Base-by-base conservation (phyloP, 106 monocot species). In the Chionographis japonica region DNA sequence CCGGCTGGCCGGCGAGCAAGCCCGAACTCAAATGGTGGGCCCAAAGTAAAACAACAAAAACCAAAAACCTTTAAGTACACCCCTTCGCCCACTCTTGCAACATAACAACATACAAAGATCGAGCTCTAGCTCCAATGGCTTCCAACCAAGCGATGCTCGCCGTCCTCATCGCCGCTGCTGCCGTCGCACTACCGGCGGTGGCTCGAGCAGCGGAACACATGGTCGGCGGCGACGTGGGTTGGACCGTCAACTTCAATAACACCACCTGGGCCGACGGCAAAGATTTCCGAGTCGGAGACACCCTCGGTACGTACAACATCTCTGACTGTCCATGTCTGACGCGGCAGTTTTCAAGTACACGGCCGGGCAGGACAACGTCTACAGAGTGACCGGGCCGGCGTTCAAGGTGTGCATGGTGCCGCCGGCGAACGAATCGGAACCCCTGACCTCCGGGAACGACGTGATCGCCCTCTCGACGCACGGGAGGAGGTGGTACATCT, bases 281-380 rank as follows among this genome's bases (percentile, higher is more conserved):
- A 50, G n/a, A 36, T 36, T 67, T 67, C 54, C 4, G 4, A 15
- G 67, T 67, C 52, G 67, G 67, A 50, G 67, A 67, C 67, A 53
- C 50, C 8, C 36, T 67, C 50, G 19, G 66, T 66, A 37, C 5
- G 50, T 27, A 4, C 14, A 2, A 46, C 5, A 46, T 27, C 27
- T 27, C 27, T 46, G 9, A 10, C 46, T 46, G 46, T 6, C 9
- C 8, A 46, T 46, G 46, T 46, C 8, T 49, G 12, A 16, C 6
- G 40, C 17, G 12, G 12, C 63, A 54, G 67, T 67, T 27, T 67
- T 67, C 52, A 52, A 53, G 36, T 67, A 67, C 53, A 37, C 50
- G 15, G 6, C 5, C 4, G 37, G 53, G 3, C 19, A 2, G 15
- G 53, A 67, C 54, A 67, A 52, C 15, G 67, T 67, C 37, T 11